These are phyloP conservation scores for Ophiognomonia clavigignenti-juglandacearum DNA, from an alignment of 2,329 filamentous ascomycete genomes.

Conservation along the genomic window DNA sequence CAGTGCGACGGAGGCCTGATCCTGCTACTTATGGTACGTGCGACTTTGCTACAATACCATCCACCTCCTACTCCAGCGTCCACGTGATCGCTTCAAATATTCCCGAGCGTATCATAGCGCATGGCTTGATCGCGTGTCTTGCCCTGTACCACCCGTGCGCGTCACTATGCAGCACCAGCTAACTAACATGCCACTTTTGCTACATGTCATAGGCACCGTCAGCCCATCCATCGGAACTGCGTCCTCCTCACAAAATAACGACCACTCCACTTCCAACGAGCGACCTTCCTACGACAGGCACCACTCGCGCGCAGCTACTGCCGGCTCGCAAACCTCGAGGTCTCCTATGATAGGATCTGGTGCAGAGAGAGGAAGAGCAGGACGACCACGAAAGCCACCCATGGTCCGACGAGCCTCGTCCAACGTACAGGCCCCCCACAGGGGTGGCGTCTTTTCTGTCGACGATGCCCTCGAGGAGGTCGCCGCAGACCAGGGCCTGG, in stretches of 20 bases:
- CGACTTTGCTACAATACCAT: no score
- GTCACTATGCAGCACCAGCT: slow-evolving; percentile 1
- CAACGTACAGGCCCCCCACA: slow-evolving; percentile 64
- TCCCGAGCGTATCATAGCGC: not conserved
- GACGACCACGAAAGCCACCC: slow-evolving; percentile 66
- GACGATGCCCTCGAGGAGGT: slow-evolving; percentile 84
- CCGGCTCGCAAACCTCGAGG: slow-evolving; percentile 28
- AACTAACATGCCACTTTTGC: slow-evolving; percentile 7
- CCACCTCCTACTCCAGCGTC: no score
- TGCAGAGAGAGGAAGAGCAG: slow-evolving; percentile 43
- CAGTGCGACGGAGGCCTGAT: slow-evolving; percentile 54
- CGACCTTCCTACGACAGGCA: slow-evolving; percentile 23
- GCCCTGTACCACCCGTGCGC: slow-evolving; percentile 2
- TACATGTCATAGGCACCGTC: slow-evolving; percentile 27
- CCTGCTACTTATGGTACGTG: slow-evolving; percentile 48
- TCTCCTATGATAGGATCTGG: slow-evolving; percentile 41
- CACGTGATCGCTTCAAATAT: slow-evolving; percentile 3
- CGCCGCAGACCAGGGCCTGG: slow-evolving; percentile 55
- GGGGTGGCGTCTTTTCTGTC: slow-evolving; percentile 82
- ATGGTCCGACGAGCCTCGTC: slow-evolving; percentile 72
- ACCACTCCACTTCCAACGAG: slow-evolving; percentile 16
- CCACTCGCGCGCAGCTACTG: slow-evolving; percentile 37
- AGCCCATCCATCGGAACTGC: slow-evolving; percentile 24
- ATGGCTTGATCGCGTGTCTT: not conserved
- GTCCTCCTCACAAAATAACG: slow-evolving; percentile 15